Percentiles rank a stretch among this genome's conserved stretches.
Conservation (phyloP, 2,329 filamentous ascomycete species). For the Capronia coronata region DNA sequence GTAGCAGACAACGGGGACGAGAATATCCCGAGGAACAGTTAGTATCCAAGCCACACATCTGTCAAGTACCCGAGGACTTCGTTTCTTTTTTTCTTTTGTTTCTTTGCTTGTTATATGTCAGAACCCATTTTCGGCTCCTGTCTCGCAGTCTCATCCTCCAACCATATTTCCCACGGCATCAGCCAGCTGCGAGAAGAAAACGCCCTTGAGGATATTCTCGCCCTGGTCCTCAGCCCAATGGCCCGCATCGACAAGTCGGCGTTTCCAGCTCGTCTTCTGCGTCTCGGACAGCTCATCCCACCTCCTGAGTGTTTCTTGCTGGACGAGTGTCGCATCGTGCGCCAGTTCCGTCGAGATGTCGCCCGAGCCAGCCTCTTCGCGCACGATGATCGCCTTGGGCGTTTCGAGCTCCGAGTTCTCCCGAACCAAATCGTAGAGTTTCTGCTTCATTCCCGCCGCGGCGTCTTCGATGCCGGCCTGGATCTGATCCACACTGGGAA, state of each 20-base stretch:
- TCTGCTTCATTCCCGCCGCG: conserved; percentile 12
- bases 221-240: conserved; percentile 76
- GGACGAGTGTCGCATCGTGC: conserved; percentile 25
- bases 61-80: no score
- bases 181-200: conserved; percentile 69
- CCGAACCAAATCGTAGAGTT: conserved; percentile 23
- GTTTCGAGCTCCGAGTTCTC: conserved; percentile 22
- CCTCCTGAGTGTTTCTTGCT: conserved; percentile 38
- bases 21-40: no score
- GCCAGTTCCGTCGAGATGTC: conserved; percentile 37
- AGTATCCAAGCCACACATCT: no score
- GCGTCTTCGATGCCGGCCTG: conserved; percentile 5
- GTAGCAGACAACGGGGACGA: no score
- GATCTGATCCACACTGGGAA: conserved; percentile 13
- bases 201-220: conserved; percentile 66
- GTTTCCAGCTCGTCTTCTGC: conserved; percentile 63
- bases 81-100: no score
- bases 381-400: conserved; percentile 29
- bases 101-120: no score
- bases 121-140: no score
- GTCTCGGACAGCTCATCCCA: conserved; percentile 65
- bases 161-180: conserved; percentile 48
- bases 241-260: conserved; percentile 60
- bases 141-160: not conserved
- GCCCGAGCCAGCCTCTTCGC: conserved; percentile 33